These are phyloP conservation scores for Mesotaenium endlicherianum DNA, from an alignment of 139 green algal genomes.

Conservation along the genomic window DNA sequence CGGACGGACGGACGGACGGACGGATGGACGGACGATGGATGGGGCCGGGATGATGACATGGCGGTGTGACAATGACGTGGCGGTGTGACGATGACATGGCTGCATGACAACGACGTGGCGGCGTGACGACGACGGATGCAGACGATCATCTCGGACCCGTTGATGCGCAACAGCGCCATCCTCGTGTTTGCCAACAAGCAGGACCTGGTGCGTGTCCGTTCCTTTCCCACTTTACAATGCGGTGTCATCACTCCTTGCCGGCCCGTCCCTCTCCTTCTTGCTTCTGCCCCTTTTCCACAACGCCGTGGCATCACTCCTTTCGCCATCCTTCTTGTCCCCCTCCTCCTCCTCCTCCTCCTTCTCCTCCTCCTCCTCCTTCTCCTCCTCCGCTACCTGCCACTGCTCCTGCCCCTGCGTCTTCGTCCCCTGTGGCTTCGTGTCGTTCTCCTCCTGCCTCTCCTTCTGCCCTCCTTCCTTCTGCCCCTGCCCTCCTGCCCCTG, in stretches of 20 bases:
- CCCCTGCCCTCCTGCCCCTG: too few relatives aligned
- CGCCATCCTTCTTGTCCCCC: background rate
- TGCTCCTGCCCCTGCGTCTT: background rate
- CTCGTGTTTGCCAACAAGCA: conserved; percentile 99
- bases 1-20: background rate
- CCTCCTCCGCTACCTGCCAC: background rate
- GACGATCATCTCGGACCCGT: conserved; percentile 83
- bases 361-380: background rate
- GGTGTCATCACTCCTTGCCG: background rate
- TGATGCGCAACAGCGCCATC: conserved; percentile 90
- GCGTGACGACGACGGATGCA: conserved; percentile 1
- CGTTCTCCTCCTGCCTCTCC: background rate
- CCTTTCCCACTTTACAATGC: background rate
- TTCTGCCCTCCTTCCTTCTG: too few relatives aligned
- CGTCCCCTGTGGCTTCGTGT: background rate
- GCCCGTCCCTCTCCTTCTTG: background rate
- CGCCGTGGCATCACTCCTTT: background rate
- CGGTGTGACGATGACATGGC: conserved; percentile 25
- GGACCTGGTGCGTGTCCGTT: conserved; percentile 63
- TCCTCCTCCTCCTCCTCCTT: conserved; percentile 1
- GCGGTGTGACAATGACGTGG: background rate
- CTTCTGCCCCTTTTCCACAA: background rate
- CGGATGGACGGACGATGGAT: background rate
- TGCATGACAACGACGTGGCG: conserved; percentile 22
- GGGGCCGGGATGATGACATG: background rate